Percentiles rank a stretch among this genome's conserved stretches.
phyloP scores from a whole-genome alignment of 345 rosid genomes.

The Viola odorata region DNA sequence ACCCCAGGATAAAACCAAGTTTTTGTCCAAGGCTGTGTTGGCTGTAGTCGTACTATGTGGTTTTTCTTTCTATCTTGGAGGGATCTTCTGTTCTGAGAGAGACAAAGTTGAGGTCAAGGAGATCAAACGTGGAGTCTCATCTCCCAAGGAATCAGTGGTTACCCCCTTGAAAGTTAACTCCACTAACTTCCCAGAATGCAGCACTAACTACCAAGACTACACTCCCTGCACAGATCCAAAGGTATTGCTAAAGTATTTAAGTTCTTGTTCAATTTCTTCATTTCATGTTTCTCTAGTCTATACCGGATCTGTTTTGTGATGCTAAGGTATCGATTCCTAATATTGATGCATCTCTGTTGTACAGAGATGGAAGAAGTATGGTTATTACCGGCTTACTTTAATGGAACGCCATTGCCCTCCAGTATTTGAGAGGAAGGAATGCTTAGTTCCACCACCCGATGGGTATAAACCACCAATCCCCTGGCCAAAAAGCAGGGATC shows the following conservation, averaged over 20 bases:
- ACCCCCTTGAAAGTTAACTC: conserved; percentile 53
- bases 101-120: conserved; percentile 21
- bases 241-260: conserved; percentile 31
- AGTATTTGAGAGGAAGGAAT: conserved; percentile 74
- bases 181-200: conserved; percentile 68
- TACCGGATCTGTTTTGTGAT: too few species aligned
- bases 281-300: too few species aligned
- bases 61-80: conserved; percentile 87
- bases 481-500: conserved; percentile 90
- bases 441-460: conserved; percentile 94
- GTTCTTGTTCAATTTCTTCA: too few species aligned
- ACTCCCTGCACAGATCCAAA: conserved; percentile 98
- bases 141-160: conserved; percentile 39
- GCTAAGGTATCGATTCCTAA: not conserved
- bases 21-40: conserved; percentile 41
- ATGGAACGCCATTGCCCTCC: conserved; percentile 99
- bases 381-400: conserved; percentile 71
- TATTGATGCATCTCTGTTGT: conserved; percentile 14
- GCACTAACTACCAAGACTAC: conserved; percentile 77
- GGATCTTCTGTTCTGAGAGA: conserved; percentile 62
- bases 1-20: conserved; percentile 46
- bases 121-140: conserved; percentile 38
- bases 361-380: conserved; percentile 96
- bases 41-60: conserved; percentile 53
- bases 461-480: conserved; percentile 85